Evolutionary conservation across 768 basidiomycete species (phyloP).

Genomic region (Hysterangium stoloniferum): DNA sequence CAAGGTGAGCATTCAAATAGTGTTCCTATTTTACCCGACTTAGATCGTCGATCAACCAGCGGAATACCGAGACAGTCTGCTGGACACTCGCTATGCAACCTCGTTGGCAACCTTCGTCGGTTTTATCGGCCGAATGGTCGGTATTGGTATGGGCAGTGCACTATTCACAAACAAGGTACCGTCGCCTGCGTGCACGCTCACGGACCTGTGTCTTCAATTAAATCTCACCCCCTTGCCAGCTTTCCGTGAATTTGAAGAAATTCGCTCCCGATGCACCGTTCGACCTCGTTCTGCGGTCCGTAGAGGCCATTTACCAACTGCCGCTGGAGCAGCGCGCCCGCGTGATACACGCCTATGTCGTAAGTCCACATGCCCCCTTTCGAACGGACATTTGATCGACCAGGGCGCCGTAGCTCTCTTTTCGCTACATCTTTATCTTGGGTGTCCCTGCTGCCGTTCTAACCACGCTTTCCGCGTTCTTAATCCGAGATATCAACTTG

Average conservation of each 20-base stretch:
- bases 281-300: slow-evolving; percentile 4
- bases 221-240: background rate
- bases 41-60: background rate
- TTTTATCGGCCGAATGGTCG: slow-evolving; percentile 9
- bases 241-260: background rate
- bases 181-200: background rate
- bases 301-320: slow-evolving; percentile 1
- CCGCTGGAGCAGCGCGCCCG: background rate
- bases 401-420: background rate
- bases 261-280: slow-evolving; percentile 5
- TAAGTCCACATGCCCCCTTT: background rate
- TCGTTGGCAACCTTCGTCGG: slow-evolving; percentile 4
- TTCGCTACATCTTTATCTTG: slow-evolving; percentile 7
- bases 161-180: slow-evolving; percentile 11
- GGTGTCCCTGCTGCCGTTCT: slow-evolving; percentile 3
- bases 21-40: no score
- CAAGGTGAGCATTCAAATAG: slow-evolving; percentile 6
- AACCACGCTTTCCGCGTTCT: background rate
- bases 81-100: slow-evolving; percentile 6
- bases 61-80: slow-evolving; percentile 5
- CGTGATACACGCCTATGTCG: slow-evolving; percentile 8
- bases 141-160: slow-evolving; percentile 5
- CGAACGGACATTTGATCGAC: no score
- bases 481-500: slow-evolving; percentile 10
- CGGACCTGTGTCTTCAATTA: background rate